A percentile compares a stretch with the other conserved stretches of the same genome.
Conservation (phyloP, 2,329 filamentous ascomycete species). For the Fusarium caatingaense region DNA sequence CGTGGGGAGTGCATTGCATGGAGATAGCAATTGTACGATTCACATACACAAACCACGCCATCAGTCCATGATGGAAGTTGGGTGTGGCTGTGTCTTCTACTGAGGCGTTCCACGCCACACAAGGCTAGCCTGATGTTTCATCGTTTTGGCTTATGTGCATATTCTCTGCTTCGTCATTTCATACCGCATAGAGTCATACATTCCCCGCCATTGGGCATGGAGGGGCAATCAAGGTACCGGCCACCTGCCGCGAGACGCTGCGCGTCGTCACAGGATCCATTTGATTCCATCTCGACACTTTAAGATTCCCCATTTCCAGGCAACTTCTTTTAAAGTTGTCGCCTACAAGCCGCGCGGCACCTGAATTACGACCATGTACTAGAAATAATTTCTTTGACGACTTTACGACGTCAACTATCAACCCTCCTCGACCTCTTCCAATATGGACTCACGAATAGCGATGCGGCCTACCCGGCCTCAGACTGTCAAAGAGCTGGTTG, state of each 20-base stretch:
- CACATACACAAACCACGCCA: conserved; percentile 37
- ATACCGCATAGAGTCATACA: conserved; percentile 15
- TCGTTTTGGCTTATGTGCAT: conserved; percentile 4
- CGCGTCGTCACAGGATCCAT: conserved; percentile 39
- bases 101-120: conserved; percentile 1
- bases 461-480: conserved; percentile 63
- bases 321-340: conserved; percentile 25
- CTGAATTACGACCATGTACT: conserved; percentile 20
- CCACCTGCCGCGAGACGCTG: conserved; percentile 14
- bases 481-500: conserved; percentile 80
- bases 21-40: conserved; percentile 40
- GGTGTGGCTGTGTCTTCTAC: conserved; percentile 5
- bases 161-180: not conserved
- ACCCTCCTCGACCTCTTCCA: conserved; percentile 1
- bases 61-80: conserved; percentile 25
- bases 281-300: conserved; percentile 29
- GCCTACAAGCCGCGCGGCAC: conserved; percentile 24
- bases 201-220: conserved; percentile 39
- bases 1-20: conserved; percentile 25
- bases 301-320: conserved; percentile 12
- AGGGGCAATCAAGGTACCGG: conserved; percentile 42
- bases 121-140: not conserved
- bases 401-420: conserved; percentile 14
- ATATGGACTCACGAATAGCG: conserved; percentile 47
- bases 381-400: conserved; percentile 28